Base-by-base conservation (phyloP, 805 yeast genomes). In the Ogataea degrootiae region DNA sequence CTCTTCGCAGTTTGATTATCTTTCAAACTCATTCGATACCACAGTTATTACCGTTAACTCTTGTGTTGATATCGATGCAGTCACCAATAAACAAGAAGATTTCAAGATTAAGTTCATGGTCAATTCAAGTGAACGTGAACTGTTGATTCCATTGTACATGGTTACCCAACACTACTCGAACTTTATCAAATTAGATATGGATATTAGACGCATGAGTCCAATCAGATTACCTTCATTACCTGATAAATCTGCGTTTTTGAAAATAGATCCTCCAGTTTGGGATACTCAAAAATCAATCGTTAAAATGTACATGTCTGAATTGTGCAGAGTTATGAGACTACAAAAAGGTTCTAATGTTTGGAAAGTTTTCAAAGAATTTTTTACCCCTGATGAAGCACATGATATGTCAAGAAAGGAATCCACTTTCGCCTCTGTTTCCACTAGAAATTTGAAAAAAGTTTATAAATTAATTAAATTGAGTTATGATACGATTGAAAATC, bases 101-200 rank as follows among this genome's bases (percentile, higher is more conserved):
- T 82, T 85, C 16, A 67, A 67, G 29, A 73, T 86, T 21, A 72
- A 85, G 1, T 73, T 91, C 45, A 75, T 84, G 16, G 80, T 86
- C 5, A 68, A 75, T 41, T 92, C 86, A 54, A 75, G 82, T 34
- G 80, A 74, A 22, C 67, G 72, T 37, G 53, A 57, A 6, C 88
- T 83, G 56, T 76, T 87, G 71, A 66, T 61, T 33, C 67, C 67
- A 31, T 54, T 67, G 39, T 91, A 96, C 85, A 74, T 82, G 55
- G 80, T 88, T 45, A 71, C 80, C 38, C 89, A 89, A 58, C 65
- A 80, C 2, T 76, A 81, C 49, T 68, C 77, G 1, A 84, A 83
- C 55, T 67, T 92, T n/a, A 52, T 70, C 6, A 71, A 74, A 9
- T 72, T 91, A 51, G 95, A 89, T 63, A 64, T 68, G 21, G 78